These are phyloP conservation scores for Boletus patriciae DNA, from an alignment of 768 basidiomycete species.

Conservation along the genomic window DNA sequence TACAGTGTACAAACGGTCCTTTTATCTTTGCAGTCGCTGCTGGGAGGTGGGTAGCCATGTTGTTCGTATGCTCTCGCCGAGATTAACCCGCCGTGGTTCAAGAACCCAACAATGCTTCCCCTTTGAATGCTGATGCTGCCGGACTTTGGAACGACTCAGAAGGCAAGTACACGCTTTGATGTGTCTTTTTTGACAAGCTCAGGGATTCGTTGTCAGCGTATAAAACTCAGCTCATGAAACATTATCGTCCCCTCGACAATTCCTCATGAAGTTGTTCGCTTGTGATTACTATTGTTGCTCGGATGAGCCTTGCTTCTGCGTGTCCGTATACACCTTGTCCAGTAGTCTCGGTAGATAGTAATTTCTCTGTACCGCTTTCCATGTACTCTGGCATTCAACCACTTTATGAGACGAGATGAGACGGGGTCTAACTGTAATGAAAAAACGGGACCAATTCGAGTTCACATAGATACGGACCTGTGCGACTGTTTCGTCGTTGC, in stretches of 20 bases:
- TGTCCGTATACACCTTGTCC: background rate
- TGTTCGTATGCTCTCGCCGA: background rate
- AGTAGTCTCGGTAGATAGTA: slow-evolving; percentile 13
- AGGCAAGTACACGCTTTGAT: slow-evolving; percentile 39
- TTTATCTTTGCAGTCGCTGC: slow-evolving; percentile 80
- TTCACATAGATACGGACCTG: no score
- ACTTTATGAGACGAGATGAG: no score
- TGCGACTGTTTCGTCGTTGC: no score
- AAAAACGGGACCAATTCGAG: no score
- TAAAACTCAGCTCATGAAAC: slow-evolving; percentile 67
- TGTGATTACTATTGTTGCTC: slow-evolving; percentile 1
- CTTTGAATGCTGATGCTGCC: slow-evolving; percentile 85
- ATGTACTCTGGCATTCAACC: slow-evolving; percentile 12
- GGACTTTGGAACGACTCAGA: slow-evolving; percentile 73
- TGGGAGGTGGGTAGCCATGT: slow-evolving; percentile 64
- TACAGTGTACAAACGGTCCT: slow-evolving; percentile 91
- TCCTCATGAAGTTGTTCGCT: slow-evolving; percentile 27
- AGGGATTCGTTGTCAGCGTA: slow-evolving; percentile 48
- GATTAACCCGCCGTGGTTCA: slow-evolving; percentile 1
- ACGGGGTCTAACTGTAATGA: no score
- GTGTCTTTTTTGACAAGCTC: background rate
- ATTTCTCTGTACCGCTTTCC: slow-evolving; percentile 4
- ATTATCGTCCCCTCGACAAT: slow-evolving; percentile 59
- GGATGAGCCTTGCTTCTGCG: slow-evolving; percentile 1
- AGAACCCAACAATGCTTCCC: slow-evolving; percentile 95